Evolutionary conservation across 805 yeast species (phyloP), one percentile per base, ranked within the genome.

Genomic region (Sugiyamaella lignohabitans): DNA sequence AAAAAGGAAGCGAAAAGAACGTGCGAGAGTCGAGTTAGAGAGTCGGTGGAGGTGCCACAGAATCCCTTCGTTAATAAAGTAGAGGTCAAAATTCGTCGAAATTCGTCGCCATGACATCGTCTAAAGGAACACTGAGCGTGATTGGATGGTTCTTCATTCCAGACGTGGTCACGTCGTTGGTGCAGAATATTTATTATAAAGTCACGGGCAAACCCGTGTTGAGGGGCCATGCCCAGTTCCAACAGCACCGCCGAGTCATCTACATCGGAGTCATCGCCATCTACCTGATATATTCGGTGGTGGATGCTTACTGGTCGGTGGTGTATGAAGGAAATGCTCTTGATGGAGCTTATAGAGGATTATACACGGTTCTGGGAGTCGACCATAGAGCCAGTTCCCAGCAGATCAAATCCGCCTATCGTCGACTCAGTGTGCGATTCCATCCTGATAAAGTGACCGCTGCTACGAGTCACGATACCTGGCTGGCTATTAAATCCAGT

Each of bases 401-500:
- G 17, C 49, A 52, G 2, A 40, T 64, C 20, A 38, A 50, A 43
- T 32, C 50, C 3, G 51, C 43, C 18, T 64, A 48, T 43, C 47
- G 65, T 14, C 30, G 34, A 32, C 49, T 60, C 40, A 49, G 60
- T 5, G 46, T 58, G n/a, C 43, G 20, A 20, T 45, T 48, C 21
- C 71, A 66, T 38, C 71, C 71, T 2, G 71, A 66, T 49, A 66
- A 67, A 49, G 43, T 37, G n/a, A 50, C 53, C 16, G 51, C 45
- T 39, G 53, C 27, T n/a, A 54, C 18, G 22, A 46, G 47, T 22
- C 49, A 53, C 30, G 48, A 45, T 18, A 20, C 32, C 14, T 64
- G 56, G 48, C 38, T 59, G 63, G 89, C 82, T 63, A 73, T 86
- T 60, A 77, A 88, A 16, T 72, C 75, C 44, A 94, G 95, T 17